These are phyloP conservation scores for Clonostachys byssicola DNA, from an alignment of 2,329 filamentous ascomycete species.

Conservation along the genomic window DNA sequence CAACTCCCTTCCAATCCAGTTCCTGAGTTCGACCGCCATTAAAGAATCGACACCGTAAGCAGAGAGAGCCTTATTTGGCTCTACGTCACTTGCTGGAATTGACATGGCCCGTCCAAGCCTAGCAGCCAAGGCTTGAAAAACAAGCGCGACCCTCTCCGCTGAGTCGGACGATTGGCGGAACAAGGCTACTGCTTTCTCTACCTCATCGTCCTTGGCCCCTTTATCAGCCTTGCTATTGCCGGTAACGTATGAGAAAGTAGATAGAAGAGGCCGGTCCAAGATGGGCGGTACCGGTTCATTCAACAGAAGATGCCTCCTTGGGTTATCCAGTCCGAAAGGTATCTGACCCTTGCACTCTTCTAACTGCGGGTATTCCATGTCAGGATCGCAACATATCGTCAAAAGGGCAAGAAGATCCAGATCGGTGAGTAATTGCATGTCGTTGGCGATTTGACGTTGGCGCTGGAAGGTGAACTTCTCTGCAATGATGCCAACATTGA, in stretches of 20 bases:
- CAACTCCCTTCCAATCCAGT: constrained; percentile 41
- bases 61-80: constrained; percentile 28
- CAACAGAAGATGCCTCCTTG: background rate
- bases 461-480: background rate
- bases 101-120: constrained; percentile 24
- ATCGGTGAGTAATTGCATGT: background rate
- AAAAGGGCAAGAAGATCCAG: background rate
- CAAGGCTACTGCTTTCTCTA: background rate
- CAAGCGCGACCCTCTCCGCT: background rate
- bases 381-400: background rate
- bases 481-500: constrained; percentile 10
- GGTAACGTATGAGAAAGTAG: background rate
- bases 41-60: constrained; percentile 49
- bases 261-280: background rate
- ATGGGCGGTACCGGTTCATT: background rate
- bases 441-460: background rate
- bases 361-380: background rate
- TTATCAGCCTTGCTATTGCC: background rate
- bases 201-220: background rate
- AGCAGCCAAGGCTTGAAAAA: background rate
- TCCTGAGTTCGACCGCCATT: constrained; percentile 43
- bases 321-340: background rate
- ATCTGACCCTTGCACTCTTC: background rate
- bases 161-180: background rate
- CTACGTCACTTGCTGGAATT: constrained; percentile 35